Percentiles rank a stretch among this genome's conserved stretches.
phyloP scores from a whole-genome alignment of 768 basidiomycete species.

The Mrakia gelida region DNA sequence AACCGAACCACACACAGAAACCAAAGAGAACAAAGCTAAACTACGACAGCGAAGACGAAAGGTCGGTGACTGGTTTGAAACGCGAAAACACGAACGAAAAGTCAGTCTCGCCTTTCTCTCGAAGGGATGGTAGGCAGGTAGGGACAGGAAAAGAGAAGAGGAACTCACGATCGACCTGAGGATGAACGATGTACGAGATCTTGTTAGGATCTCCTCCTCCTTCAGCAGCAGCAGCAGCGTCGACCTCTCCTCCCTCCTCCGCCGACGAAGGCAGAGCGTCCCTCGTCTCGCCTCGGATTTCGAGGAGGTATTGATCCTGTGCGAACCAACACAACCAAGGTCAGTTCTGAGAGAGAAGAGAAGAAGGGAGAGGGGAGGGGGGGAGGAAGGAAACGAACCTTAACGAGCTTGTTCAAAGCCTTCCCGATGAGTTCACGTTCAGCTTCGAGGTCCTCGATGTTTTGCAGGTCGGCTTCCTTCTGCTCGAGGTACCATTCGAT shows the following conservation, averaged over 20 bases:
- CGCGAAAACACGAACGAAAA: neutral
- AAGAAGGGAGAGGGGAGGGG: neutral
- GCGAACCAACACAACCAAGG: neutral
- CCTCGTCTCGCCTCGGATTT: conserved; percentile 75
- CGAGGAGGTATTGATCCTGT: conserved; percentile 79
- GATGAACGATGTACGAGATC: conserved; percentile 34
- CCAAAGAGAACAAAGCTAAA: neutral
- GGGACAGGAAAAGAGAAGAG: too few species aligned
- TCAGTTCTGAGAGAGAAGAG: conserved; percentile 18
- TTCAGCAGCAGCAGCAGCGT: neutral
- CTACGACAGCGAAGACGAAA: conserved; percentile 29
- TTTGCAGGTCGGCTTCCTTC: conserved; percentile 74
- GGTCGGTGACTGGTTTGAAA: conserved; percentile 29
- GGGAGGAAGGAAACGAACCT: conserved; percentile 53
- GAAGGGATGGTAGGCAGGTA: neutral
- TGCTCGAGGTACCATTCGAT: conserved; percentile 95
- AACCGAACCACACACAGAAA: neutral
- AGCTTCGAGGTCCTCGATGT: conserved; percentile 80
- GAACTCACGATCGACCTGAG: conserved; percentile 33
- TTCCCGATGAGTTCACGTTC: conserved; percentile 87
- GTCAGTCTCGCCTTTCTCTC: too few species aligned
- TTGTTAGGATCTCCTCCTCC: conserved; percentile 20
- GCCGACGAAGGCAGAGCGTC: conserved; percentile 54
- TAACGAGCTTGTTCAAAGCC: conserved; percentile 80
- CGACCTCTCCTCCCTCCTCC: conserved; percentile 10